Percentiles rank a stretch among this genome's conserved stretches.
phyloP scores from a whole-genome alignment of 1,284 basidiomycete species.

The Cutaneotrichosporon sp. region DNA sequence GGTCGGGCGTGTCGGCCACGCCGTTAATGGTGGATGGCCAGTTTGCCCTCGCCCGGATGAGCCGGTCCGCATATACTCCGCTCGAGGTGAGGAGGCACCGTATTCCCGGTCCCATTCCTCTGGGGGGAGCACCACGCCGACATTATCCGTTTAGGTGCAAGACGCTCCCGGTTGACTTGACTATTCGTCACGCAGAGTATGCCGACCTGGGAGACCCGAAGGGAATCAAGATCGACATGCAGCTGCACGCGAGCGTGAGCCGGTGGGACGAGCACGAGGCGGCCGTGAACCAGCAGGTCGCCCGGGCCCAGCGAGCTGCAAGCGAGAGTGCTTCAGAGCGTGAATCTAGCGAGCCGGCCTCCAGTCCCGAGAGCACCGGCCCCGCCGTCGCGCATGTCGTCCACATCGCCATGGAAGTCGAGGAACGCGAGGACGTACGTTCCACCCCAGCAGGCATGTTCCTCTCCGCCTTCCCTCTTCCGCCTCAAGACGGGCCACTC shows the following conservation, averaged over 20 bases:
- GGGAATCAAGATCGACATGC: constrained; percentile 6
- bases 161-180: constrained; percentile 2
- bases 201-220: background rate
- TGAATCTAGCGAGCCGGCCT: too few relatives aligned
- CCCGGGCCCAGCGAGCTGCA: too few relatives aligned
- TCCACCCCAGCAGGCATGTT: background rate
- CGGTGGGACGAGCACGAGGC: background rate
- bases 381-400: constrained; percentile 21
- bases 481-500: background rate
- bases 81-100: constrained; percentile 43
- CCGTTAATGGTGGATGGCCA: background rate
- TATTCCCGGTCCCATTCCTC: constrained; percentile 26
- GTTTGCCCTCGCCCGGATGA: background rate
- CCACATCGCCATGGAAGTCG: constrained; percentile 50
- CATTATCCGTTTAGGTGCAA: constrained; percentile 31
- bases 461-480: constrained; percentile 5
- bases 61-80: constrained; percentile 21
- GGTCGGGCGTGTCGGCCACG: background rate
- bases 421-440: constrained; percentile 30
- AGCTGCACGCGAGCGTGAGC: background rate
- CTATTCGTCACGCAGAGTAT: constrained; percentile 1
- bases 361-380: background rate
- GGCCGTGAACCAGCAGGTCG: background rate
- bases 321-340: too few relatives aligned
- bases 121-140: constrained; percentile 21